These are phyloP conservation scores for Closterium sp. DNA, from an alignment of 139 green algal genomes.

Conservation along the genomic window DNA sequence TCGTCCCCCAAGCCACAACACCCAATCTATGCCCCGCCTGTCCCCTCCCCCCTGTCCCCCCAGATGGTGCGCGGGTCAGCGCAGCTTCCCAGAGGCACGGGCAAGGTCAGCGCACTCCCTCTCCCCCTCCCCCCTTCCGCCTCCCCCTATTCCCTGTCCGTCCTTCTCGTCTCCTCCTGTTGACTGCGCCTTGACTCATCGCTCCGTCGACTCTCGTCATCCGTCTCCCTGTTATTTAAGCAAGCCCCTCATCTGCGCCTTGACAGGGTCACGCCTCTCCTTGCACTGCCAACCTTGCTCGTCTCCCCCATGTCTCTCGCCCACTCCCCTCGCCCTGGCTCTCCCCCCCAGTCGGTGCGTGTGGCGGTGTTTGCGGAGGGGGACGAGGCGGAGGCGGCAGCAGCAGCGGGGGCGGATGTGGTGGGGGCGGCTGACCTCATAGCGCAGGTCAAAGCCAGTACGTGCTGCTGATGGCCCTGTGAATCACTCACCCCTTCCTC, in stretches of 20 bases:
- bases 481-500: not conserved
- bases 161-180: not conserved
- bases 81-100: conserved; percentile 28
- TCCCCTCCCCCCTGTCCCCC: too few species aligned
- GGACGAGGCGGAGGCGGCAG: conserved; percentile 65
- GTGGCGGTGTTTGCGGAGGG: conserved; percentile 84
- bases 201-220: too few species aligned
- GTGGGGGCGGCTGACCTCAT: conserved; percentile 79
- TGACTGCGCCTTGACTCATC: not conserved
- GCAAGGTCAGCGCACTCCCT: conserved; percentile 31
- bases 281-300: not conserved
- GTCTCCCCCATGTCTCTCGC: not conserved
- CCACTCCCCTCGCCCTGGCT: not conserved
- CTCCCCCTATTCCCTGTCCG: not conserved
- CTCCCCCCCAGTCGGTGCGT: not conserved
- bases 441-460: conserved; percentile 61
- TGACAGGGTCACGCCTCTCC: not conserved
- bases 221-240: too few species aligned
- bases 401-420: conserved; percentile 73
- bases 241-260: too few species aligned
- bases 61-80: conserved; percentile 49
- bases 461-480: conserved; percentile 14
- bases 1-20: too few species aligned
- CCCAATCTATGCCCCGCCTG: too few species aligned
- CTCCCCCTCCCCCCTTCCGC: conserved; percentile 7